Evolutionary conservation across 306 rosid genomes (phyloP), one percentile per base, ranked within the genome.

Genomic region (Leucaena leucocephala): DNA sequence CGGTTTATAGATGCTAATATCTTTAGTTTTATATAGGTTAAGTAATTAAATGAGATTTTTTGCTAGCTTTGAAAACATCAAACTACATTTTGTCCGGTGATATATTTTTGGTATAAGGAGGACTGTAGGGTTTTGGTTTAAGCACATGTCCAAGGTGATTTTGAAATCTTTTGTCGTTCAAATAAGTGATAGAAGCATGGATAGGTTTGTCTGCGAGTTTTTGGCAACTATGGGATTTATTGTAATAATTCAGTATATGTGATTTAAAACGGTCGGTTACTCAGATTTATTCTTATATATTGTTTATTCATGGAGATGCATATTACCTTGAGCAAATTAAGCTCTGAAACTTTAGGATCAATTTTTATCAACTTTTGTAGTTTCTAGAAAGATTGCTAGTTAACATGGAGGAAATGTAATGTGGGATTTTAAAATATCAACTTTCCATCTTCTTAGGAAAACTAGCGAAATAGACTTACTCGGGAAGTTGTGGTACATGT

Each of bases 221-320:
- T n/a, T 11, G 44, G 71, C 44, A 75, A 40, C 38, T 58, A 13
- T 74, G 68, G 68, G 68, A 36, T 59, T 38, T 74, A 14, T 68
- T 43, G 43, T 55, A 16, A 57, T 43, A 57, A 55, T 78, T 49
- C 58, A 40, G 19, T 33, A 16, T 52, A 21, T 43, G 12, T 78
- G 17, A 69, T 35, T 33, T 69, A 66, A 39, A 48, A 39, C 8
- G 49, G 62, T 55, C 34, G 8, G 2, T 55, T 55, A 19, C 33
- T 66, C 10, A n/a, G 27, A 17, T 40, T n/a, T 19, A 66, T 40
- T n/a, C 15, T 36, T 36, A 27, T 27, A 27, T 57, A 13, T 57
- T 57, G 63, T 8, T 15, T 3, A 21, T 19, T 21, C 36, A 21
- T 21, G 63, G 63, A 57, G 35, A 57, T 21, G 35, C 14, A 57